Evolutionary conservation across 2,329 filamentous ascomycete genomes (phyloP).

Genomic region (Neurospora sp.): DNA sequence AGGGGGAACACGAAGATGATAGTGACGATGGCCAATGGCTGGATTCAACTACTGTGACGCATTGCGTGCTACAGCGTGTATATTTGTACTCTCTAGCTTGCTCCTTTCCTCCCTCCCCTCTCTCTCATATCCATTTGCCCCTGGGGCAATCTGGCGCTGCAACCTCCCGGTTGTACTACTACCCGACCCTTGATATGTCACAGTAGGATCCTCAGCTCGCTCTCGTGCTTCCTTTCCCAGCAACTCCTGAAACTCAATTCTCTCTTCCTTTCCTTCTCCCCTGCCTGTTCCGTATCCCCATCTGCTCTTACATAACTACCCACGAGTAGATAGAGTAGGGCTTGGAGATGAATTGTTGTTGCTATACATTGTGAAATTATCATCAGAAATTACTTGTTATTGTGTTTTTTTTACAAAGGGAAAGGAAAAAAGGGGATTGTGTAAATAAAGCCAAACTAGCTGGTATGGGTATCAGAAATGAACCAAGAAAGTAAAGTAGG

Average conservation of each 20-base stretch:
- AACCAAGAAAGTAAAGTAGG: not conserved
- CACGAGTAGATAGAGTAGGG: not conserved
- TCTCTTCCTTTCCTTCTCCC: not conserved
- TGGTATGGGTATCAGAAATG: constrained; percentile 1
- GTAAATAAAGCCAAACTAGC: not conserved
- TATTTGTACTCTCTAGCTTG: not conserved
- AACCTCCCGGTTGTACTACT: not conserved
- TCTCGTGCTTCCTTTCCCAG: not conserved
- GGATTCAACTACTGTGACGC: not conserved
- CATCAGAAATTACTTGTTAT: not conserved
- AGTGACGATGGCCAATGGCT: not conserved
- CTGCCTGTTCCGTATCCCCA: not conserved
- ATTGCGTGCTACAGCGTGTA: not conserved
- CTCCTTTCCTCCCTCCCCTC: not conserved
- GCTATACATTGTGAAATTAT: not conserved
- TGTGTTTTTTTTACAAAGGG: not conserved
- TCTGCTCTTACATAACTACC: not conserved
- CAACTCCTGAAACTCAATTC: not conserved
- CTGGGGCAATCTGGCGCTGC: not conserved
- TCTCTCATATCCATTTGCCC: not conserved
- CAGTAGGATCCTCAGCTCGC: not conserved
- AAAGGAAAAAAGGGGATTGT: not conserved
- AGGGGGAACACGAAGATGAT: not conserved
- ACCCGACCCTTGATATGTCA: not conserved
- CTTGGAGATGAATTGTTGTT: not conserved